These are phyloP conservation scores for Saccharomycopsis selenospora DNA, from an alignment of 805 yeast species.

Conservation along the genomic window DNA sequence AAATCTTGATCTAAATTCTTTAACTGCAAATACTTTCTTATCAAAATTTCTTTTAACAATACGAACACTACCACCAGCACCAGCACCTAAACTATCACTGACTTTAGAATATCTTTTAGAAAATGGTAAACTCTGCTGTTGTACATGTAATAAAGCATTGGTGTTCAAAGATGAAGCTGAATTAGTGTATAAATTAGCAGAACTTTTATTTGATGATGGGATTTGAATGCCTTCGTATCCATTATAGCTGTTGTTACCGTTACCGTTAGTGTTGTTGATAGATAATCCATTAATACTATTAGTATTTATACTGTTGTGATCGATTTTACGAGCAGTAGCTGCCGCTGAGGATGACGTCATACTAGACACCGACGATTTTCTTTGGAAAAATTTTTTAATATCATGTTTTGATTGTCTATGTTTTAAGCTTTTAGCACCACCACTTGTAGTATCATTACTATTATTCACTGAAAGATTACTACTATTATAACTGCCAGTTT, in stretches of 20 bases:
- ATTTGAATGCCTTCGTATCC: constrained; percentile 5
- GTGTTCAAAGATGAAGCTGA: constrained; percentile 7
- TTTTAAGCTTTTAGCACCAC: constrained; percentile 8
- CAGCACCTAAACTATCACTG: constrained; percentile 86
- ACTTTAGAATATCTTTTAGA: constrained; percentile 72
- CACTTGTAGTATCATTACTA: neutral
- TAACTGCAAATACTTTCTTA: constrained; percentile 75
- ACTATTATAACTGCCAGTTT: neutral
- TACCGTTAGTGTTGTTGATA: neutral
- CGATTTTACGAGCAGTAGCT: constrained; percentile 1
- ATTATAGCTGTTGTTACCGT: neutral
- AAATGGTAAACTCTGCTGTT: constrained; percentile 42
- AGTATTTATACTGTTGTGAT: neutral
- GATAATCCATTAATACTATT: neutral
- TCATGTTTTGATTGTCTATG: constrained; percentile 16
- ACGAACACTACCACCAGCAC: constrained; percentile 90
- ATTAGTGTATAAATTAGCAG: constrained; percentile 11
- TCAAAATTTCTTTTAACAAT: constrained; percentile 63
- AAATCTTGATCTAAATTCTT: constrained; percentile 78
- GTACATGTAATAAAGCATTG: constrained; percentile 16
- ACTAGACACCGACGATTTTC: constrained; percentile 5
- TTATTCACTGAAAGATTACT: neutral
- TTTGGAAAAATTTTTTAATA: constrained; percentile 16
- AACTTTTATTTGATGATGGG: neutral
- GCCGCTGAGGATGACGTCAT: neutral